Conservation (phyloP, 1,139 yeast species). For the Sugiyamaella neomexicana region DNA sequence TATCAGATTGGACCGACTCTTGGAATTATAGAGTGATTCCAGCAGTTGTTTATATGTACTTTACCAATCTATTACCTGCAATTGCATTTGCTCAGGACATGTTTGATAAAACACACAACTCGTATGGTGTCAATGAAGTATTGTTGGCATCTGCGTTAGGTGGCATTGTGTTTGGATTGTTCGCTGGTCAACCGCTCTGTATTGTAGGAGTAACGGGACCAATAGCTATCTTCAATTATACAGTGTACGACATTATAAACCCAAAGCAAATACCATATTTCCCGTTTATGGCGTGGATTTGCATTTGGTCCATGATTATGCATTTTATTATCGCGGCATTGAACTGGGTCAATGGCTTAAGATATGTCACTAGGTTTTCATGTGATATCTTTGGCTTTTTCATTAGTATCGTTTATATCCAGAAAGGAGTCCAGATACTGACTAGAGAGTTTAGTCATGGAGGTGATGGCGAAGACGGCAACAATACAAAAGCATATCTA, state of each 20-base stretch:
- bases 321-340: conserved; percentile 71
- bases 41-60: conserved; percentile 74
- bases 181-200: conserved; percentile 89
- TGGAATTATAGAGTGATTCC: conserved; percentile 88
- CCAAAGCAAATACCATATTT: conserved; percentile 70
- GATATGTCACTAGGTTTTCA: conserved; percentile 75
- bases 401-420: conserved; percentile 84
- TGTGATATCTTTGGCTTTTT: conserved; percentile 94
- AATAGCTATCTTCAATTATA: conserved; percentile 83
- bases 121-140: conserved; percentile 91
- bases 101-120: conserved; percentile 80
- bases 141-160: conserved; percentile 81
- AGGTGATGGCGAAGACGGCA: conserved; percentile 18
- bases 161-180: conserved; percentile 81
- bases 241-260: conserved; percentile 77
- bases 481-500: conserved; percentile 55
- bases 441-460: conserved; percentile 60
- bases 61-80: conserved; percentile 89
- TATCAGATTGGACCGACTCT: conserved; percentile 80
- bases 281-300: conserved; percentile 95
- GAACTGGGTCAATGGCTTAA: conserved; percentile 68
- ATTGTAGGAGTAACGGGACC: conserved; percentile 98
- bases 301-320: conserved; percentile 85
- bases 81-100: conserved; percentile 96
- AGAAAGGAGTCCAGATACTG: conserved; percentile 84